A percentile compares a stretch with the other conserved stretches of the same genome.
Conservation (phyloP, 306 rosid species). For the Vigna nakashimae region DNA sequence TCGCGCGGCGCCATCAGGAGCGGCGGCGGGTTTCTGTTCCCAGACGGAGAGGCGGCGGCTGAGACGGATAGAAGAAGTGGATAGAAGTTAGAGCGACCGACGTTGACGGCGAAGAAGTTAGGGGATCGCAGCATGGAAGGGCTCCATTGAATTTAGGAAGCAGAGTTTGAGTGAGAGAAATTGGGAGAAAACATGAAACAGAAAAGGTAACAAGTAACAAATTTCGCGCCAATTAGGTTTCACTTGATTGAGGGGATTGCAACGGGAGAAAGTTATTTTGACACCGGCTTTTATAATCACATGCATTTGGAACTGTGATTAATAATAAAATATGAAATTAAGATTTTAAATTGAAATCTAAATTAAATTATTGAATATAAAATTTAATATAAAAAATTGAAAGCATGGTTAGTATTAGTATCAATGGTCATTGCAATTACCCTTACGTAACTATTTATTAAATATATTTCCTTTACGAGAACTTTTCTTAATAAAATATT, state of each 20-base stretch:
- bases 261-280: too few relatives aligned
- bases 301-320: too few relatives aligned
- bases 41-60: background rate
- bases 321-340: too few relatives aligned
- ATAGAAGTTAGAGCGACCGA: background rate
- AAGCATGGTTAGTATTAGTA: too few relatives aligned
- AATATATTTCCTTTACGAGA: too few relatives aligned
- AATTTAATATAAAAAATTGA: too few relatives aligned
- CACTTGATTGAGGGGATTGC: background rate
- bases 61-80: constrained; percentile 3
- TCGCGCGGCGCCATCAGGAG: constrained; percentile 50
- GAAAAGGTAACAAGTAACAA: background rate
- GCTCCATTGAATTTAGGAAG: background rate
- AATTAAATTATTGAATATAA: too few relatives aligned
- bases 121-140: constrained; percentile 8
- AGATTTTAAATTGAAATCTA: too few relatives aligned
- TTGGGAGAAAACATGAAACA: background rate
- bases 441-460: too few relatives aligned
- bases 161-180: background rate
- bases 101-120: background rate
- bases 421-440: too few relatives aligned
- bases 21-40: background rate
- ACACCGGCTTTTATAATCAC: too few relatives aligned
- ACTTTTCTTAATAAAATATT: too few relatives aligned
- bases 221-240: constrained; percentile 16